A percentile compares a stretch with the other conserved stretches of the same genome.
phyloP scores from a whole-genome alignment of 2,329 filamentous ascomycete species.

The Fusarium coffeatum region DNA sequence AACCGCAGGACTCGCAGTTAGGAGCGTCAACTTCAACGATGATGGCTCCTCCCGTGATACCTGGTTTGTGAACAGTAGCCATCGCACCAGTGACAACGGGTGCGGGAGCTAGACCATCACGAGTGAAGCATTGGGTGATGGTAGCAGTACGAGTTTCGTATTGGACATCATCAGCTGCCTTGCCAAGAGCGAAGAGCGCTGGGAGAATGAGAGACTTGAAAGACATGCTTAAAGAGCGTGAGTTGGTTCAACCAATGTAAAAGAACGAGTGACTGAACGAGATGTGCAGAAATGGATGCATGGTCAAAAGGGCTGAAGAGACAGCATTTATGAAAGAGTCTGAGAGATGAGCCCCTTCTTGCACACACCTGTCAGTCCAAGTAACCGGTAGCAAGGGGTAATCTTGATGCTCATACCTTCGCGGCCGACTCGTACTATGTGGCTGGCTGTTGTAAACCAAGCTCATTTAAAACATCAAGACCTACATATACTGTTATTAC shows the following conservation, averaged over 20 bases:
- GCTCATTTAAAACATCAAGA: neutral
- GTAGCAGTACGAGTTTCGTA: slow-evolving; percentile 24
- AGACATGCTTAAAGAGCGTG: slow-evolving; percentile 11
- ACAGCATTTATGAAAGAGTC: neutral
- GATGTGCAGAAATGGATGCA: too few species aligned
- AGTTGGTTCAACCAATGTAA: neutral
- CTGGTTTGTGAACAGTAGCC: slow-evolving; percentile 10
- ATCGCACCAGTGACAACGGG: neutral
- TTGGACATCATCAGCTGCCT: slow-evolving; percentile 4
- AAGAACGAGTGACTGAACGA: slow-evolving; percentile 6
- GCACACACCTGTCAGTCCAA: neutral
- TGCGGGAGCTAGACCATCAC: neutral
- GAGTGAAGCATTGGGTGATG: slow-evolving; percentile 29
- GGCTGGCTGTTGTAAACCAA: neutral
- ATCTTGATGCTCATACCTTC: neutral
- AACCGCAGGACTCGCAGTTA: slow-evolving; percentile 29
- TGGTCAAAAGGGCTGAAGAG: neutral
- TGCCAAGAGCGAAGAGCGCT: neutral
- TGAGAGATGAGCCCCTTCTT: neutral
- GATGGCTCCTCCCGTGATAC: slow-evolving; percentile 23
- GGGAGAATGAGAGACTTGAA: slow-evolving; percentile 10
- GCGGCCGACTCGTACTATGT: neutral
- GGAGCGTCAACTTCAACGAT: slow-evolving; percentile 28
- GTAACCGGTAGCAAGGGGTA: neutral
- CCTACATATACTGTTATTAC: neutral